Evolutionary conservation across 805 yeast species (phyloP).

Genomic region (Candida nanaspora): DNA sequence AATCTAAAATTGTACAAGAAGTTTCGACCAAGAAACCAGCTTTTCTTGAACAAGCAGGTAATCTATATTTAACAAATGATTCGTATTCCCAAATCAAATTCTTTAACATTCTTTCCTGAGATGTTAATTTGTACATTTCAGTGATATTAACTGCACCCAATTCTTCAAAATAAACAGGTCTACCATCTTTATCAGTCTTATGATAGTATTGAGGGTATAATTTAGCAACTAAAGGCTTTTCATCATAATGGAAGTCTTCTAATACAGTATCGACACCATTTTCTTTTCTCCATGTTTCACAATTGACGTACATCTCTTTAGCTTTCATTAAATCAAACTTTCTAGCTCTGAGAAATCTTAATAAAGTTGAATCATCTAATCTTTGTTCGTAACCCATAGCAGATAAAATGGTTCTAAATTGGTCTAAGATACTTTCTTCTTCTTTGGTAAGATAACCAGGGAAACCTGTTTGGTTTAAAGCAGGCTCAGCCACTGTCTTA

Average conservation of each 20-base stretch:
- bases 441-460: conserved; percentile 72
- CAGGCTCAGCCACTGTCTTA: conserved; percentile 48
- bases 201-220: conserved; percentile 96
- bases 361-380: conserved; percentile 77
- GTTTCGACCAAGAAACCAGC: conserved; percentile 80
- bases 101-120: conserved; percentile 92
- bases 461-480: conserved; percentile 55
- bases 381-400: conserved; percentile 69
- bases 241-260: conserved; percentile 84
- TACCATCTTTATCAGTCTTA: conserved; percentile 93
- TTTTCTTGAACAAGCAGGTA: conserved; percentile 92
- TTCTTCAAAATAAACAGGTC: conserved; percentile 93
- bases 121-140: conserved; percentile 89
- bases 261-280: conserved; percentile 84
- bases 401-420: conserved; percentile 49
- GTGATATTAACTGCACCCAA: conserved; percentile 84
- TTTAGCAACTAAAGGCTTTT: conserved; percentile 82
- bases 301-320: conserved; percentile 70
- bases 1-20: conserved; percentile 90
- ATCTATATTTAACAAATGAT: conserved; percentile 71
- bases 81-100: conserved; percentile 98
- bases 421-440: conserved; percentile 53
- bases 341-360: conserved; percentile 89
- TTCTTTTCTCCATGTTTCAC: conserved; percentile 88
- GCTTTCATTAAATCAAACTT: conserved; percentile 83